Evolutionary conservation across 495 filamentous ascomycete genomes (phyloP), one percentile per base, ranked within the genome.

Genomic region (Trichoderma virens): DNA sequence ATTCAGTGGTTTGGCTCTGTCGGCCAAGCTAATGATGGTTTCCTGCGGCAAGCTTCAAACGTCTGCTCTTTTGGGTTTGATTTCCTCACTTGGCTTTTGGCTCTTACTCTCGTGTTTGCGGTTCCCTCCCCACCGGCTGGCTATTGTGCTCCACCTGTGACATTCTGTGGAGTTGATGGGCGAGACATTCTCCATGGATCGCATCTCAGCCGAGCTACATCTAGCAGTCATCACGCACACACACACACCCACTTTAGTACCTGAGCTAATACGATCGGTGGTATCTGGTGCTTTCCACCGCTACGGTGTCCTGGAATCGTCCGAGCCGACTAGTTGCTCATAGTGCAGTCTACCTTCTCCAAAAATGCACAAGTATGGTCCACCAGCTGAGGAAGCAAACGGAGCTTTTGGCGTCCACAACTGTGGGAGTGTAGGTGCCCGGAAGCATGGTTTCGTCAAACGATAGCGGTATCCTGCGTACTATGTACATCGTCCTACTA

Each of bases 351-450:
- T 6, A n/a, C 43, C n/a, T 47, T 8, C n/a, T 47, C 43, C 18
- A 14, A 47, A 47, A 47, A n/a, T 18, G 43, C 43, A 47, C 43
- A 47, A 47, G 43, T 47, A 3, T 1, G 18, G 6, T 47, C 43
- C 43, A 47, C n/a, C n/a, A 47, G n/a, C 43, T 47, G 43, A 47
- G n/a, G 41, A n/a, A 47, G 43, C 43, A 47, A 47, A 47, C 43
- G 43, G 43, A 47, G n/a, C n/a, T 5, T 43, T 18, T 43, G 16
- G 18, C n/a, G n/a, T 47, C 43, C 43, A 47, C 43, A 45, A 45
- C 32, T 35, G 32, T 5, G n/a, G n/a, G n/a, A n/a, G n/a, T n/a
- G n/a, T n/a, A n/a, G n/a, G n/a, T n/a, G 18, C n/a, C 43, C 1
- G 14, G 16, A 47, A 47, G 43, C 43, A 47, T 18, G 18, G 43